A percentile compares a stretch with the other conserved stretches of the same genome.
phyloP scores from a whole-genome alignment of 306 rosid species.

The Quercus robur region DNA sequence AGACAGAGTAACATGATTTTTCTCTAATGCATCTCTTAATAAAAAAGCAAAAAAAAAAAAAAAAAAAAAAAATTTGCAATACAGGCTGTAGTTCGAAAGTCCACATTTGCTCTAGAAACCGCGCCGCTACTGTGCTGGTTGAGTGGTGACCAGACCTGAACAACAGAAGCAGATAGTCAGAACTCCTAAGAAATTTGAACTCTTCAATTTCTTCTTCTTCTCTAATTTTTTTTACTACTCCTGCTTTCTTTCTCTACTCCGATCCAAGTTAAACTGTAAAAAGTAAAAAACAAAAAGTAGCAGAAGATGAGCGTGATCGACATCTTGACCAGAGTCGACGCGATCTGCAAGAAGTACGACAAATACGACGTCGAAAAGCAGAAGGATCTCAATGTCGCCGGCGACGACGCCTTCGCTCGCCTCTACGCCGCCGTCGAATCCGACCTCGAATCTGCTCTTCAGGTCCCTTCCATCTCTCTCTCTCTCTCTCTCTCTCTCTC shows the following conservation, averaged over 20 bases:
- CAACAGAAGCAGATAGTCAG: no score
- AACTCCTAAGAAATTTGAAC: neutral
- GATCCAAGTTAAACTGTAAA: neutral
- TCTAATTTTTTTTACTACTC: neutral
- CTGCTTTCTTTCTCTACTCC: conserved; percentile 1
- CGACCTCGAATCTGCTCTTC: conserved; percentile 69
- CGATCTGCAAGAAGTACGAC: conserved; percentile 95
- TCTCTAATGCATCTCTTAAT: neutral
- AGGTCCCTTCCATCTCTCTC: conserved; percentile 39
- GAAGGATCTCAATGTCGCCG: conserved; percentile 72
- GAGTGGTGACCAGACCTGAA: neutral
- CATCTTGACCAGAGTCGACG: conserved; percentile 85
- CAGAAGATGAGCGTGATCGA: conserved; percentile 91
- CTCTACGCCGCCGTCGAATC: conserved; percentile 70
- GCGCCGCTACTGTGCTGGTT: conserved; percentile 7
- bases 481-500: neutral
- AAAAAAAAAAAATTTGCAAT: neutral
- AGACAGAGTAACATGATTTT: neutral
- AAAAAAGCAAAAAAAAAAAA: neutral
- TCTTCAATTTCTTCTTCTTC: neutral
- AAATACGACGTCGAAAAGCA: conserved; percentile 83
- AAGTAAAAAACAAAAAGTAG: conserved; percentile 15
- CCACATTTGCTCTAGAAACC: neutral
- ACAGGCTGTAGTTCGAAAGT: neutral
- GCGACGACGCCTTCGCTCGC: conserved; percentile 92